A percentile compares a stretch with the other conserved stretches of the same genome.
Evolutionary conservation across 2,329 filamentous ascomycete species (phyloP).

Genomic region (Aureobasidium mangrovei): DNA sequence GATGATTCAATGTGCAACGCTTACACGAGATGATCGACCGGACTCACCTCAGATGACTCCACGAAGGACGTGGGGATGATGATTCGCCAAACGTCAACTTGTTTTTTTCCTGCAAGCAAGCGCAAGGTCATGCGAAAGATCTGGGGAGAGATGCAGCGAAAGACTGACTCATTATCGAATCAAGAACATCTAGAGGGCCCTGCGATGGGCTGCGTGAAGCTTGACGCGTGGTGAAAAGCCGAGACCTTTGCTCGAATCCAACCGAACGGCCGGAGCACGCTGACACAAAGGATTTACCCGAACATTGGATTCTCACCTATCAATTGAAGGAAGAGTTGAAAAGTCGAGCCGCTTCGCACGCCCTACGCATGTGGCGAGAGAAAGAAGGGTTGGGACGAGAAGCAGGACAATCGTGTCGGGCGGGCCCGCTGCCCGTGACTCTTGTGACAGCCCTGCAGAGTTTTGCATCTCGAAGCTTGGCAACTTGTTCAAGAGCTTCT

Average conservation of each 20-base stretch:
- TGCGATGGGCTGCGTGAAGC: background rate
- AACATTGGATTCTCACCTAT: conserved; percentile 7
- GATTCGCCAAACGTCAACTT: background rate
- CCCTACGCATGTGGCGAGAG: conserved; percentile 9
- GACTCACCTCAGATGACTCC: conserved; percentile 10
- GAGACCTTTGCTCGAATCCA: background rate
- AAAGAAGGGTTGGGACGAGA: conserved; percentile 4
- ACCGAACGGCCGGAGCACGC: background rate
- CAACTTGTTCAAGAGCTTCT: background rate
- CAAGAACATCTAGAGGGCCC: background rate
- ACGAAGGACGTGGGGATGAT: background rate
- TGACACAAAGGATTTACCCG: background rate
- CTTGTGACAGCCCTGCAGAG: background rate
- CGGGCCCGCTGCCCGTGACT: background rate
- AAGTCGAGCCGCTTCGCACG: background rate
- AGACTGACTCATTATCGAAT: background rate
- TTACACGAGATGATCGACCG: background rate
- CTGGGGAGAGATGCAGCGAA: conserved; percentile 3
- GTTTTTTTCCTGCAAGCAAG: background rate
- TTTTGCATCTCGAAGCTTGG: background rate
- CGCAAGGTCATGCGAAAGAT: background rate
- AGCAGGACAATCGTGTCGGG: background rate
- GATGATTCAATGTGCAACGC: conserved; percentile 3
- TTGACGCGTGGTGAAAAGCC: background rate
- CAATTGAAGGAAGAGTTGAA: background rate